Conservation (phyloP, 768 basidiomycete genomes). For the Lactarius psammicola region DNA sequence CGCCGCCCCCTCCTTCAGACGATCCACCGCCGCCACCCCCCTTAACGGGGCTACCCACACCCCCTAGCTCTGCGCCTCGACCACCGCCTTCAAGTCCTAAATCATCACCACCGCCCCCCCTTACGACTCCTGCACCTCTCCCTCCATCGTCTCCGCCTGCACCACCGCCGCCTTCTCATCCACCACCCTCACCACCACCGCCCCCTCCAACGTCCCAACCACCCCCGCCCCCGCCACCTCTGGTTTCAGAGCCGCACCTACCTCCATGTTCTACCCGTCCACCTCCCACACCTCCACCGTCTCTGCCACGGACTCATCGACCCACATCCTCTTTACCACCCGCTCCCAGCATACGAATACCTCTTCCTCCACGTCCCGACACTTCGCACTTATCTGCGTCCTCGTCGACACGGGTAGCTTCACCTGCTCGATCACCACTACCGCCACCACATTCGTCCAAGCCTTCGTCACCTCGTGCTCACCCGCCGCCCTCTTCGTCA, state of each 20-base stretch:
- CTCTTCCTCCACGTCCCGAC: constrained; percentile 30
- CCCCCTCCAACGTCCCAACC: constrained; percentile 30
- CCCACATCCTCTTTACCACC: constrained; percentile 26
- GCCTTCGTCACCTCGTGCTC: constrained; percentile 26
- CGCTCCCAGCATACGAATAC: constrained; percentile 22
- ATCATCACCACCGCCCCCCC: constrained; percentile 29
- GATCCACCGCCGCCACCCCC: constrained; percentile 40
- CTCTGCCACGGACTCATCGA: constrained; percentile 31
- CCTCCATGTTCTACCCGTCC: constrained; percentile 28
- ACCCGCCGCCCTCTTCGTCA: constrained; percentile 23
- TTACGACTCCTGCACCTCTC: constrained; percentile 25
- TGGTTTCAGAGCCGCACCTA: constrained; percentile 28
- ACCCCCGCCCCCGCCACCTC: constrained; percentile 29
- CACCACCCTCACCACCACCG: constrained; percentile 36
- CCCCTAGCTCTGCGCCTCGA: constrained; percentile 34
- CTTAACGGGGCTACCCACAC: constrained; percentile 36
- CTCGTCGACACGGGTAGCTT: constrained; percentile 29
- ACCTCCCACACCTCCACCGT: constrained; percentile 32
- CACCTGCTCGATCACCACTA: constrained; percentile 27
- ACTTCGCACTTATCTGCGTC: constrained; percentile 30
- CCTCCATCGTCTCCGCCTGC: constrained; percentile 31
- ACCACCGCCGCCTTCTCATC: constrained; percentile 23
- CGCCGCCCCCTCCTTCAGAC: constrained; percentile 23
- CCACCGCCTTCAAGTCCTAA: constrained; percentile 33
- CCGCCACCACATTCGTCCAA: constrained; percentile 36